A percentile compares a stretch with the other conserved stretches of the same genome.
Evolutionary conservation across 2,329 filamentous ascomycete species (phyloP).

Genomic region (Colletotrichum ledebouriae): DNA sequence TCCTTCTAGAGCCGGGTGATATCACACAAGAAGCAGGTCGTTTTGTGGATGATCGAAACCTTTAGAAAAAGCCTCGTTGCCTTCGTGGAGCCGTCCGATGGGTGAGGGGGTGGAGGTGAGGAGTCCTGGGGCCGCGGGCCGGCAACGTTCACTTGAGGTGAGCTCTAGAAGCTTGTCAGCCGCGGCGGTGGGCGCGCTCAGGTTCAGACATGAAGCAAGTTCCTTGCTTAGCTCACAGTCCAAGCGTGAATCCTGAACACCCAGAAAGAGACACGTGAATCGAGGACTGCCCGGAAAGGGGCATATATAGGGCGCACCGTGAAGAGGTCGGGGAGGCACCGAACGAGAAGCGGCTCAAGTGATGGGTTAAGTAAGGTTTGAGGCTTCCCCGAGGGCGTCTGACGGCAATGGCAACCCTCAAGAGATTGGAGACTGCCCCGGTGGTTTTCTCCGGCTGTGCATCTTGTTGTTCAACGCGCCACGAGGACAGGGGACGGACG

Average conservation of each 20-base stretch:
- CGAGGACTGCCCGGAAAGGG: conserved; percentile 18
- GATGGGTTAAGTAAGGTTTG: conserved; percentile 7
- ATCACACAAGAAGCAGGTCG: conserved; percentile 7
- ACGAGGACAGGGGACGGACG: not conserved
- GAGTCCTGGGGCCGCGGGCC: too few relatives aligned
- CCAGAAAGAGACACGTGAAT: conserved; percentile 35
- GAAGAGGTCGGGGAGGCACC: not conserved
- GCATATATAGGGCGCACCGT: not conserved
- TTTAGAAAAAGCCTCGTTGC: conserved; percentile 9
- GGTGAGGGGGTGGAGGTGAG: not conserved
- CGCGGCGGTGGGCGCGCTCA: not conserved
- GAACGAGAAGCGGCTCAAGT: conserved; percentile 26
- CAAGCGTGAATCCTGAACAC: not conserved
- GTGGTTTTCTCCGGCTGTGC: not conserved
- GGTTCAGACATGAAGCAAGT: not conserved
- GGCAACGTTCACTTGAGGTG: not conserved
- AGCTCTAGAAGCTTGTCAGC: conserved; percentile 4
- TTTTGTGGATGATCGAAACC: conserved; percentile 11
- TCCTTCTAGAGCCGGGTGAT: conserved; percentile 12
- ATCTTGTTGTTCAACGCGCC: not conserved
- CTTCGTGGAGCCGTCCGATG: conserved; percentile 30
- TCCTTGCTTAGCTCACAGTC: conserved; percentile 11
- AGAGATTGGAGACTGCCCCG: not conserved
- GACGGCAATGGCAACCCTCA: conserved; percentile 20
- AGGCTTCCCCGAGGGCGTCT: conserved; percentile 27